Percentiles rank a stretch among this genome's conserved stretches.
These are phyloP conservation scores for Acanthamoeba lenticulata DNA, from an alignment of 208 protist species.

Conservation along the genomic window DNA sequence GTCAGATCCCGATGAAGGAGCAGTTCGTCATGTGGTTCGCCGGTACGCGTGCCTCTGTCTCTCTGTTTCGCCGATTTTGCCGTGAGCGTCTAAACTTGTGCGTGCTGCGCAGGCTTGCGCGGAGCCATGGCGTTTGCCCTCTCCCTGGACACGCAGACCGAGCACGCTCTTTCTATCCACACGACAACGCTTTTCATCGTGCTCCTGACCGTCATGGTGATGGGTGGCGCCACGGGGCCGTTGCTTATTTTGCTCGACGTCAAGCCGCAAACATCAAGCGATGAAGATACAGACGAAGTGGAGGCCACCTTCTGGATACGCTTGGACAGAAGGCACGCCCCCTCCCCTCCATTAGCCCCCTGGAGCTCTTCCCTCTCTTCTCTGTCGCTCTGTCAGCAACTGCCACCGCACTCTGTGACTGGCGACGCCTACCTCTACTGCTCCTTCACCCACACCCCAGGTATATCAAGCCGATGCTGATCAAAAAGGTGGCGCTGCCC, in stretches of 20 bases:
- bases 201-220: conserved; percentile 72
- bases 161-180: conserved; percentile 23
- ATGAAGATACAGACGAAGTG: neutral
- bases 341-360: neutral
- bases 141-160: conserved; percentile 59
- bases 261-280: neutral
- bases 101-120: conserved; percentile 71
- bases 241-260: neutral
- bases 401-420: neutral
- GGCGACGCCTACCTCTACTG: neutral
- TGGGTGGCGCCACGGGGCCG: conserved; percentile 61
- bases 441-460: neutral
- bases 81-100: neutral
- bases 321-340: conserved; percentile 77
- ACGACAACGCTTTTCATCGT: conserved; percentile 72
- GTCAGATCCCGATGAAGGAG: conserved; percentile 72
- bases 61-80: neutral
- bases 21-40: conserved; percentile 84
- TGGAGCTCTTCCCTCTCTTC: neutral
- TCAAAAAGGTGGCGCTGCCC: neutral
- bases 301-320: neutral
- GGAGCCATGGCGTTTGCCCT: conserved; percentile 85
- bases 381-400: neutral
- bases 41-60: neutral
- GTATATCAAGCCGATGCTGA: conserved; percentile 23